Conservation (phyloP, 257 asterid species). For the Solanum rostratum region DNA sequence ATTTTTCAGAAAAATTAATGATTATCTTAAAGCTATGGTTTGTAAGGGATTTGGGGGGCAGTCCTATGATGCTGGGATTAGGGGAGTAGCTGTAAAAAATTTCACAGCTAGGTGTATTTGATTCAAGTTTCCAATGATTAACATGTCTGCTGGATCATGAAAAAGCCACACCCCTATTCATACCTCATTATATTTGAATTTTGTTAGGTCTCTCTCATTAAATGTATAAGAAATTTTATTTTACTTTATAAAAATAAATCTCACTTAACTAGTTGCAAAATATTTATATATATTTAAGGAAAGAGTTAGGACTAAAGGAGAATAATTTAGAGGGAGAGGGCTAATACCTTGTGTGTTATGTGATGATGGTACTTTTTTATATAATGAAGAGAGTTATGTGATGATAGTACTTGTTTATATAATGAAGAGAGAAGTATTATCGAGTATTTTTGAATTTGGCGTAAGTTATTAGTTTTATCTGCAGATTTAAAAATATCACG, state of each 20-base stretch:
- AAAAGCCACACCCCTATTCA: background rate
- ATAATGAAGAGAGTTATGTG: no score
- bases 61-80: background rate
- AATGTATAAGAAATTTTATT: no score
- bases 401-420: no score
- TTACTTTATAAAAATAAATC: no score
- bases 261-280: no score
- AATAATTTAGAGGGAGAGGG: background rate
- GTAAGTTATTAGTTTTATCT: no score
- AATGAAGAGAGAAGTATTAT: no score
- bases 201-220: background rate
- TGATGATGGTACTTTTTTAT: background rate
- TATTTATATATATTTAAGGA: no score
- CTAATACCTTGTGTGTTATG: background rate
- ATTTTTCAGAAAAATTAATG: no score
- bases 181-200: background rate
- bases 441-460: no score
- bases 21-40: no score
- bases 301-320: constrained; percentile 2
- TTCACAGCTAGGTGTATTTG: background rate
- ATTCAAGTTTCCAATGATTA: constrained; percentile 24
- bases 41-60: background rate
- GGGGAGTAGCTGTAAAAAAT: constrained; percentile 8
- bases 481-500: no score
- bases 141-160: constrained; percentile 6